phyloP scores from a whole-genome alignment of 1,284 basidiomycete species.

The Leccinum angustisporum region DNA sequence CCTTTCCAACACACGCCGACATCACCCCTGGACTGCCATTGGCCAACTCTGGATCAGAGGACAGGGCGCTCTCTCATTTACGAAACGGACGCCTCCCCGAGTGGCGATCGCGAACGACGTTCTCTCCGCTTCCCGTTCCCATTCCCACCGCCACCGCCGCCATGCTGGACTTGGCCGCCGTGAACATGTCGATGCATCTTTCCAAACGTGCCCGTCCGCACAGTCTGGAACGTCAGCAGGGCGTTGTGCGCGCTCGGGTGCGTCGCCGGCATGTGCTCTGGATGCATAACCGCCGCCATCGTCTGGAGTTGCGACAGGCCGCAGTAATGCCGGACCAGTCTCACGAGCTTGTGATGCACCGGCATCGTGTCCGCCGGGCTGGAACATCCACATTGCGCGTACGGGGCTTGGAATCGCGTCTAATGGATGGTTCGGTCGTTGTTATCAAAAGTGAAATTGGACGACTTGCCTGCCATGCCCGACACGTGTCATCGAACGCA shows the following conservation, averaged over 20 bases:
- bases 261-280: slow-evolving; percentile 36
- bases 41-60: neutral
- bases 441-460: neutral
- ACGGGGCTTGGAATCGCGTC: slow-evolving; percentile 41
- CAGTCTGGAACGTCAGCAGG: slow-evolving; percentile 23
- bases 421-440: slow-evolving; percentile 11
- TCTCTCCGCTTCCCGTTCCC: neutral
- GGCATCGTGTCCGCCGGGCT: slow-evolving; percentile 37
- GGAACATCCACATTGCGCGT: slow-evolving; percentile 51
- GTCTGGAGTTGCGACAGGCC: slow-evolving; percentile 18
- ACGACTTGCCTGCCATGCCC: slow-evolving; percentile 27
- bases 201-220: slow-evolving; percentile 15
- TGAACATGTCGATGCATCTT: slow-evolving; percentile 2
- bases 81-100: neutral
- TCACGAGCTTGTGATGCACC: slow-evolving; percentile 29
- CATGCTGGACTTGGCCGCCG: neutral
- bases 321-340: slow-evolving; percentile 25
- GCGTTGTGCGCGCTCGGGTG: slow-evolving; percentile 42
- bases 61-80: neutral
- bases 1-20: too few relatives aligned
- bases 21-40: too few relatives aligned
- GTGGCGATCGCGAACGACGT: neutral
- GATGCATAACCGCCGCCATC: slow-evolving; percentile 26
- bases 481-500: slow-evolving; percentile 40
- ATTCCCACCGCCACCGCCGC: neutral